Evolutionary conservation across 78 protist species (phyloP).

Genomic region (Cyanophora paradoxa): DNA sequence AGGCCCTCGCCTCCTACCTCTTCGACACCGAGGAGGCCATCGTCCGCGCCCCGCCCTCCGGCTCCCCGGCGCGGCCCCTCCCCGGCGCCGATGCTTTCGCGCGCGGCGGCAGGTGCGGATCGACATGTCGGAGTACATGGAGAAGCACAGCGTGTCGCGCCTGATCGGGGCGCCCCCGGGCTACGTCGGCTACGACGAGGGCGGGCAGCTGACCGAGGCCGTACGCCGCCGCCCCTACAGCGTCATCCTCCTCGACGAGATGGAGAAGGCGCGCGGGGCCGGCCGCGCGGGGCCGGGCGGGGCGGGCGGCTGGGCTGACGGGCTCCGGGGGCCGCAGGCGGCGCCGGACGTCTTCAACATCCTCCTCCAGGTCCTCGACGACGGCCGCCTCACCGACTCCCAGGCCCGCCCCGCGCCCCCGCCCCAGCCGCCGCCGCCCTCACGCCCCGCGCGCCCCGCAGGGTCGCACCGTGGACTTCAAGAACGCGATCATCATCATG

Average conservation of each 20-base stretch:
- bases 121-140: constrained; percentile 43
- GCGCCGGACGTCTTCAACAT: constrained; percentile 79
- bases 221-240: constrained; percentile 88
- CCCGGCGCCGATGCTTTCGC: too few relatives aligned
- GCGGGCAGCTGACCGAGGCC: too few relatives aligned
- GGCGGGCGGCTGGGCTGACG: too few relatives aligned
- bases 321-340: too few relatives aligned
- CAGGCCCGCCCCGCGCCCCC: too few relatives aligned
- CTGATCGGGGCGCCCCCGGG: constrained; percentile 98
- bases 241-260: constrained; percentile 91
- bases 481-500: constrained; percentile 79
- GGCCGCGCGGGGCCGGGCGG: too few relatives aligned
- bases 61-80: too few relatives aligned
- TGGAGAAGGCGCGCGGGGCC: constrained; percentile 86
- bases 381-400: constrained; percentile 92
- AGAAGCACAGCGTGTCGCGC: constrained; percentile 79
- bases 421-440: too few relatives aligned
- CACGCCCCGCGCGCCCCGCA: too few relatives aligned
- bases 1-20: constrained; percentile 80
- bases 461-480: constrained; percentile 86
- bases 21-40: constrained; percentile 85
- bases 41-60: constrained; percentile 49
- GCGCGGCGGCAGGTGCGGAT: constrained; percentile 51
- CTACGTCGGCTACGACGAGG: constrained; percentile 93
- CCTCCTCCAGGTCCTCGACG: constrained; percentile 93